These are phyloP conservation scores for Geotrichum aggregatum DNA, from an alignment of 1,139 yeast species.

Conservation along the genomic window DNA sequence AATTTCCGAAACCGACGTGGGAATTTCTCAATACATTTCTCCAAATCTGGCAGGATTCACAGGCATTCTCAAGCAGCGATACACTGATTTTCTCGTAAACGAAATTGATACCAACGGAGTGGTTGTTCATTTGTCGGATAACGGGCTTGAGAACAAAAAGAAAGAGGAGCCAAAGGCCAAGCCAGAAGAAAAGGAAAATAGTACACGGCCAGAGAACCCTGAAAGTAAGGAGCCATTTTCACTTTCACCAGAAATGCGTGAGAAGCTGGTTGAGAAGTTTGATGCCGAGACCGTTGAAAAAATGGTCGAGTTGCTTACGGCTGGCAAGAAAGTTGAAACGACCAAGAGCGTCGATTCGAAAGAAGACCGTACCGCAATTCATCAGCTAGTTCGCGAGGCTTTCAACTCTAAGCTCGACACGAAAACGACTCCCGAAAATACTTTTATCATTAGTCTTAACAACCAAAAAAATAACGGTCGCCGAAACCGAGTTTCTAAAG, in stretches of 20 bases:
- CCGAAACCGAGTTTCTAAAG: conserved; percentile 15
- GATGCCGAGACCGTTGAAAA: conserved; percentile 57
- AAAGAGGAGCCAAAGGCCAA: conserved; percentile 31
- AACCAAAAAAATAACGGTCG: conserved; percentile 43
- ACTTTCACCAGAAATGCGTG: conserved; percentile 29
- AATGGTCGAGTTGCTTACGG: conserved; percentile 52
- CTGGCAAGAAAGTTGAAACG: conserved; percentile 60
- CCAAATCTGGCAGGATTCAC: conserved; percentile 56
- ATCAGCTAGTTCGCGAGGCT: conserved; percentile 67
- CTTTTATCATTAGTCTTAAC: conserved; percentile 31
- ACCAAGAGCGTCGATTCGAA: conserved; percentile 60
- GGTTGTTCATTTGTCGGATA: conserved; percentile 71
- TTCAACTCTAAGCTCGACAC: conserved; percentile 77
- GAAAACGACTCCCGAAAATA: conserved; percentile 63
- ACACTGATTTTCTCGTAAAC: conserved; percentile 91
- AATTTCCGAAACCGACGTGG: conserved; percentile 69
- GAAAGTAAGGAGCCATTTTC: conserved; percentile 18
- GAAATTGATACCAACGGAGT: conserved; percentile 68
- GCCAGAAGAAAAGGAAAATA: conserved; percentile 21
- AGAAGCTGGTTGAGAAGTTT: conserved; percentile 49
- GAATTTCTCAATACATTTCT: conserved; percentile 69
- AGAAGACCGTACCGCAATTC: conserved; percentile 66
- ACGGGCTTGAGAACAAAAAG: conserved; percentile 58
- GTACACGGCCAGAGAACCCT: neutral
- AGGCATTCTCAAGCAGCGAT: conserved; percentile 81